These are phyloP conservation scores for Elaeis oleifera DNA, from an alignment of 202 grass and related monocot species.

Conservation along the genomic window DNA sequence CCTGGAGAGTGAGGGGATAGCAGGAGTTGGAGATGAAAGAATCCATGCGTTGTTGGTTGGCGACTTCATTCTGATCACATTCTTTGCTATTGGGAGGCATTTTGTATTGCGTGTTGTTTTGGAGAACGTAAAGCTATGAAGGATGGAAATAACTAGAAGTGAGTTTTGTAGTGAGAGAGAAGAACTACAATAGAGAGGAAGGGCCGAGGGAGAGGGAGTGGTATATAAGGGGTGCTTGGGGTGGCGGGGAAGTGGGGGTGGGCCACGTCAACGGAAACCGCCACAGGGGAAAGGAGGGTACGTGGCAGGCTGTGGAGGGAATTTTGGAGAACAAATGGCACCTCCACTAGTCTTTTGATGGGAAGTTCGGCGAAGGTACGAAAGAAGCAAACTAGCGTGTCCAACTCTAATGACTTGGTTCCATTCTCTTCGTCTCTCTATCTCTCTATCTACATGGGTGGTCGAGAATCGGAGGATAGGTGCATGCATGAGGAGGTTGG, in stretches of 20 bases:
- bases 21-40: conserved; percentile 57
- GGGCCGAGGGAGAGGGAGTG: not conserved
- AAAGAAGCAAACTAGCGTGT: no score
- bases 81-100: conserved; percentile 6
- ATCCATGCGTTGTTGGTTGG: conserved; percentile 35
- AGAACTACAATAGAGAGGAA: not conserved
- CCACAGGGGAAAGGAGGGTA: not conserved
- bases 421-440: no score
- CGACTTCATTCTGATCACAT: conserved; percentile 1
- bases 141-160: not conserved
- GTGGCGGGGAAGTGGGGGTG: not conserved
- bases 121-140: not conserved
- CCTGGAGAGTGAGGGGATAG: conserved; percentile 69
- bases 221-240: conserved; percentile 3
- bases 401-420: no score
- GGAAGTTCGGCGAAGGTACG: no score
- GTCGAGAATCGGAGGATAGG: no score
- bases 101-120: not conserved
- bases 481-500: no score
- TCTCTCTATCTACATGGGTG: no score
- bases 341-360: no score
- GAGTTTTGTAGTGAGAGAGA: not conserved
- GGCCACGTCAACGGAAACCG: conserved; percentile 32
- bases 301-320: conserved; percentile 19
- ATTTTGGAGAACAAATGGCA: no score